Percentiles rank a stretch among this genome's conserved stretches.
phyloP scores from a whole-genome alignment of 2,329 filamentous ascomycete genomes.

The Blastomyces percursus region DNA sequence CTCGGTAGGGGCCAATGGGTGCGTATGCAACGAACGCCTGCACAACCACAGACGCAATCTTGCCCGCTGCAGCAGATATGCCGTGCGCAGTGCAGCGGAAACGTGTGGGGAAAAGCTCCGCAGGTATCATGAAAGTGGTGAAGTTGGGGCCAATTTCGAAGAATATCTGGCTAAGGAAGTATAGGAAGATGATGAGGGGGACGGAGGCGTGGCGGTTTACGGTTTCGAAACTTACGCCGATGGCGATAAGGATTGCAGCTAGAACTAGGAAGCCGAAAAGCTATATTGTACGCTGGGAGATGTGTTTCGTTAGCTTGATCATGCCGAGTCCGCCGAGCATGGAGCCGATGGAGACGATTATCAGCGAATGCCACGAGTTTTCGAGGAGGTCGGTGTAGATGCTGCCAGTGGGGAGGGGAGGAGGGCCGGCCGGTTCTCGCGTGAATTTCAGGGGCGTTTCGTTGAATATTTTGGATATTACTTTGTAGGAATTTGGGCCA shows the following conservation, averaged over 20 bases:
- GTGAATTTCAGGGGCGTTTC: slow-evolving; percentile 6
- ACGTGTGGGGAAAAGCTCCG: slow-evolving; percentile 53
- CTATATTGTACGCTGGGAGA: slow-evolving; percentile 10
- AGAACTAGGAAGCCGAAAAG: slow-evolving; percentile 44
- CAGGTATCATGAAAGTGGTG: slow-evolving; percentile 53
- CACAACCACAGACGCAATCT: slow-evolving; percentile 57
- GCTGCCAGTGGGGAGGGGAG: not conserved
- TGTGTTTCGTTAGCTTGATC: slow-evolving; percentile 14
- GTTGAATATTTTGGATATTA: slow-evolving; percentile 13
- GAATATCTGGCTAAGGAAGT: slow-evolving; percentile 55
- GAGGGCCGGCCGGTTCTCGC: not conserved
- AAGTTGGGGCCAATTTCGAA: slow-evolving; percentile 45
- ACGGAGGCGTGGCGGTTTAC: slow-evolving; percentile 30
- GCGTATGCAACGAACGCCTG: slow-evolving; percentile 55
- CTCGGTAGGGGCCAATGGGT: slow-evolving; percentile 43
- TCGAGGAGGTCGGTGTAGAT: slow-evolving; percentile 11
- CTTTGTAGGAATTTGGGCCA: slow-evolving; percentile 13
- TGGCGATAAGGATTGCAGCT: slow-evolving; percentile 50
- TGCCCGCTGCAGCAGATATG: slow-evolving; percentile 55
- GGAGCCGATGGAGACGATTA: slow-evolving; percentile 15
- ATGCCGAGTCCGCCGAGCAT: slow-evolving; percentile 12
- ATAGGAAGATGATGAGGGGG: slow-evolving; percentile 34
- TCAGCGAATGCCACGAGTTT: slow-evolving; percentile 13
- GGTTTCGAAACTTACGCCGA: slow-evolving; percentile 41
- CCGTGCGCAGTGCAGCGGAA: slow-evolving; percentile 57